Evolutionary conservation across 495 filamentous ascomycete species (phyloP), one percentile per base, ranked within the genome.

Genomic region (Aspergillus campestris): DNA sequence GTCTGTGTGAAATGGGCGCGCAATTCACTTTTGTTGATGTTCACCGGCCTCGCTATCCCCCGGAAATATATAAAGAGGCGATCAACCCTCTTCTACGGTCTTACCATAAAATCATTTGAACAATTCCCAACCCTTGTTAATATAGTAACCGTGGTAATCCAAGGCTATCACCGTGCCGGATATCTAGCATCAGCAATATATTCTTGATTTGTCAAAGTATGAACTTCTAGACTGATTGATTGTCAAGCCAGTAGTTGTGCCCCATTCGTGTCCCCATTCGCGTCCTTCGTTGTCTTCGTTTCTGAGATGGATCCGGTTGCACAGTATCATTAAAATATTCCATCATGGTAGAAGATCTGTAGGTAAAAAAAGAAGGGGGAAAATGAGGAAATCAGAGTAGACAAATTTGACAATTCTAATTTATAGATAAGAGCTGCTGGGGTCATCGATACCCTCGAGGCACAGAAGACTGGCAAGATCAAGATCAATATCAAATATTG

Each of bases 381-480:
- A 14, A 36, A 36, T 12, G 7, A 24, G 5, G 11, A 15, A 15
- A 39, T 39, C 3, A 18, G 15, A 39, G 12, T 18, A 27, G 5
- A 3, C 12, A 15, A 39, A 18, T 39, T 39, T 39, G 11, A 39
- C 18, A 18, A 9, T 39, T 9, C 28, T 11, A 15, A 10, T 7
- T 13, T 18, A 41, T 6, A 41, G 31, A 8, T 13, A 8, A 31
- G 39, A 6, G 7, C n/a, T 30, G 27, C 28, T 31, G 27, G 28
- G 8, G 11, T 34, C 40, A 34, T 11, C 31, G 3, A 43, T 32
- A 43, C 28, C 29, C 28, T 8, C 8, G 24, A 39, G 8, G n/a
- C 28, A 38, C 15, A 46, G 33, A 15, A 46, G 15, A 24, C 44
- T 46, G 14, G 27, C 6, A 36, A 46, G 35, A 33, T 46, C 44